These are phyloP conservation scores for Hypomyces rosellus DNA, from an alignment of 2,329 filamentous ascomycete genomes.

Conservation along the genomic window DNA sequence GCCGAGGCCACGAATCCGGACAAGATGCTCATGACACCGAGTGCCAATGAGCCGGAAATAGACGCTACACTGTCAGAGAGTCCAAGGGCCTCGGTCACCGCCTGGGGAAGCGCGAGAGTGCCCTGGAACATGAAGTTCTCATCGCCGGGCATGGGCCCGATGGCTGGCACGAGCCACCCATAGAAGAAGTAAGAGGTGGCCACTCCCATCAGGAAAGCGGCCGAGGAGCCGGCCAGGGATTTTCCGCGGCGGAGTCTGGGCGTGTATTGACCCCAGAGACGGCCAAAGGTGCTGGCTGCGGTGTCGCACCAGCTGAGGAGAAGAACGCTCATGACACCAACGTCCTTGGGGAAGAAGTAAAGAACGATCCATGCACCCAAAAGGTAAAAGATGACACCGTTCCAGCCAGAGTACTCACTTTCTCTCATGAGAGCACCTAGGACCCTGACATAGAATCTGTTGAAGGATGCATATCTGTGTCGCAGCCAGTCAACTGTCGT, in stretches of 20 bases:
- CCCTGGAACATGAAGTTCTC: slow-evolving; percentile 73
- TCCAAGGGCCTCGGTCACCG: slow-evolving; percentile 53
- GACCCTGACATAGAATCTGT: slow-evolving; percentile 76
- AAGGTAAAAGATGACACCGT: slow-evolving; percentile 95
- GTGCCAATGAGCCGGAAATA: slow-evolving; percentile 64
- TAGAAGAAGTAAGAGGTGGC: slow-evolving; percentile 80
- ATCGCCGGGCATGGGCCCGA: slow-evolving; percentile 62
- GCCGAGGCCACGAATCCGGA: slow-evolving; percentile 84
- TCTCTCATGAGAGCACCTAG: slow-evolving; percentile 94
- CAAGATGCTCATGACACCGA: slow-evolving; percentile 75
- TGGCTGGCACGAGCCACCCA: slow-evolving; percentile 70
- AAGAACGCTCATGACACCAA: slow-evolving; percentile 82
- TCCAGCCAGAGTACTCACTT: slow-evolving; percentile 88
- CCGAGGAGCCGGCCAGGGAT: slow-evolving; percentile 81
- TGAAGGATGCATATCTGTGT: slow-evolving; percentile 74
- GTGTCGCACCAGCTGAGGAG: slow-evolving; percentile 98
- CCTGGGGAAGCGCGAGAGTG: slow-evolving; percentile 60
- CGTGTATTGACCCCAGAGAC: slow-evolving; percentile 84
- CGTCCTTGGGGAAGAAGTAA: slow-evolving; percentile 84
- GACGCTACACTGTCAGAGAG: slow-evolving; percentile 52
- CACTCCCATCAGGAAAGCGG: slow-evolving; percentile 78
- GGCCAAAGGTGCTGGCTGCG: slow-evolving; percentile 88
- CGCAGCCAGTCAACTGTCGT: slow-evolving; percentile 74
- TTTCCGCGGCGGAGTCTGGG: slow-evolving; percentile 80
- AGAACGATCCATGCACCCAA: slow-evolving; percentile 84